Conservation (phyloP, 192 early-diverging fungal genomes). For the Powellomyces hirtus region DNA sequence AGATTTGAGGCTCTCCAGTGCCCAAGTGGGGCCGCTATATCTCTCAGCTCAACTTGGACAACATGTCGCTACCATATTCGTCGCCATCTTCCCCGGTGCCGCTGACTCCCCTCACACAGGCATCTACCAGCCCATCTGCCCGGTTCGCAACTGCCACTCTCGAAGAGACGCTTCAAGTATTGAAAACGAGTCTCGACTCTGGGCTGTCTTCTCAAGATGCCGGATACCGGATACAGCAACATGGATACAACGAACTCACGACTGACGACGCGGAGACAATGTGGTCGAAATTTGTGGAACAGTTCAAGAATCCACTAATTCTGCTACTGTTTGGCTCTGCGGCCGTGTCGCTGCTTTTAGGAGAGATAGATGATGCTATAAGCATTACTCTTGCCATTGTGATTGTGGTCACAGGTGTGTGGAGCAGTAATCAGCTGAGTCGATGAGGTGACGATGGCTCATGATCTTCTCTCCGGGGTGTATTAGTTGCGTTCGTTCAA, state of each 20-base stretch:
- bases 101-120: constrained; percentile 3
- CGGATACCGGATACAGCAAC: constrained; percentile 16
- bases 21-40: too few species aligned
- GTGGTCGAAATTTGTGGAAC: constrained; percentile 74
- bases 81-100: not conserved
- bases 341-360: constrained; percentile 66
- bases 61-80: not conserved
- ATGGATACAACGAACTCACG: constrained; percentile 70
- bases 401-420: constrained; percentile 70
- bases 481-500: constrained; percentile 88
- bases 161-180: not conserved
- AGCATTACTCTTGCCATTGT: constrained; percentile 76
- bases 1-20: too few species aligned
- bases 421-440: not conserved
- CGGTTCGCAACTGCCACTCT: constrained; percentile 15
- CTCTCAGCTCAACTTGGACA: too few species aligned
- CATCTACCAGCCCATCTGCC: constrained; percentile 15
- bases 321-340: constrained; percentile 74
- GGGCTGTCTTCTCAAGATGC: constrained; percentile 25
- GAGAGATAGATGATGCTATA: constrained; percentile 79
- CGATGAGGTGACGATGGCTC: not conserved
- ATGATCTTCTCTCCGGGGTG: too few species aligned
- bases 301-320: constrained; percentile 85
- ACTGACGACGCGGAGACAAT: constrained; percentile 65
- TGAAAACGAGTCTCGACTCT: not conserved